A percentile compares a stretch with the other conserved stretches of the same genome.
phyloP scores from a whole-genome alignment of 108 stramenopile species.

The Nitzschia sp. region DNA sequence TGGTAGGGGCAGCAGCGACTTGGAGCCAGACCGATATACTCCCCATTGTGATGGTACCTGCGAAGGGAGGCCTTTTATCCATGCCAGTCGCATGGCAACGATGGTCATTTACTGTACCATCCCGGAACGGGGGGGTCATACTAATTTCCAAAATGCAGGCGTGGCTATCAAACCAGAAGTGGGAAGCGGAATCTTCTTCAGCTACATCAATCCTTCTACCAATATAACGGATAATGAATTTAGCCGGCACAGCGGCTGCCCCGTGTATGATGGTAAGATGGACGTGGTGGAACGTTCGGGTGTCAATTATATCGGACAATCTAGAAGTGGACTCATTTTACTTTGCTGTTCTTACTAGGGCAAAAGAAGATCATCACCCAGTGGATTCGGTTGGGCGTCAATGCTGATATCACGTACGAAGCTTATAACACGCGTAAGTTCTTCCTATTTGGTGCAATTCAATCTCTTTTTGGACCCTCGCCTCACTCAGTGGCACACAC shows the following conservation, averaged over 20 bases:
- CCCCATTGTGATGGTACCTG: conserved; percentile 86
- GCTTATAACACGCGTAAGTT: conserved; percentile 58
- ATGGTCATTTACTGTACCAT: conserved; percentile 87
- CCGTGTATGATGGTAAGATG: conserved; percentile 87
- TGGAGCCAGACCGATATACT: conserved; percentile 85
- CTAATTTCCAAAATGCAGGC: conserved; percentile 86
- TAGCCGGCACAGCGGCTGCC: conserved; percentile 85
- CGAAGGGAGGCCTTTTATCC: background rate
- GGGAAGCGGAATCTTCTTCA: conserved; percentile 85
- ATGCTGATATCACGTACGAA: conserved; percentile 61
- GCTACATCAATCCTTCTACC: conserved; percentile 67
- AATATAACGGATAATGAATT: conserved; percentile 60
- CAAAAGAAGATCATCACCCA: conserved; percentile 92
- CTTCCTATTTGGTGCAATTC: background rate
- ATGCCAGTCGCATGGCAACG: conserved; percentile 87
- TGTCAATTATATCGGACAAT: too few species aligned
- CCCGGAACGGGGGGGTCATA: conserved; percentile 83
- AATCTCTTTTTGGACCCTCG: background rate
- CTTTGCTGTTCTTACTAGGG: conserved; percentile 52
- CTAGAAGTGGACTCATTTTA: too few species aligned
- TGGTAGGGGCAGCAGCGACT: conserved; percentile 58
- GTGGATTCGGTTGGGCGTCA: conserved; percentile 88
- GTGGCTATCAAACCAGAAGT: conserved; percentile 76
- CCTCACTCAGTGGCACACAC: too few species aligned
- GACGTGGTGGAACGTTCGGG: too few species aligned